phyloP scores from a whole-genome alignment of 129 eudicot genomes.

The Kitagawia praeruptora region DNA sequence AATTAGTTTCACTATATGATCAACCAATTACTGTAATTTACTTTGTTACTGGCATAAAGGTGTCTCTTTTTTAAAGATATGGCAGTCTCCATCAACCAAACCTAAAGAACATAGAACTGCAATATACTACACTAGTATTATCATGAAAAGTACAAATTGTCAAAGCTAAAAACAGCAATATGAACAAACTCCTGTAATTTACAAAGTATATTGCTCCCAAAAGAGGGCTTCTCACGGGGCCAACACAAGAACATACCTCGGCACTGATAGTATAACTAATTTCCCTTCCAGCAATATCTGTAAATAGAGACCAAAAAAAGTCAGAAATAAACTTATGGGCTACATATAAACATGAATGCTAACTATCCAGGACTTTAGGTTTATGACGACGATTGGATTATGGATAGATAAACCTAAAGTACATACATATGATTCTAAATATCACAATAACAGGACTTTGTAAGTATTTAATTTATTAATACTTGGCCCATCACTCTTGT shows the following conservation, averaged over 20 bases:
- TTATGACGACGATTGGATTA: not conserved
- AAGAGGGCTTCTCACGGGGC: not conserved
- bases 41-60: not conserved
- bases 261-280: conserved; percentile 33
- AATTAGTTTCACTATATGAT: not conserved
- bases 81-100: not conserved
- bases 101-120: not conserved
- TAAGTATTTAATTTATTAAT: not conserved
- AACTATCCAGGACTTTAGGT: no score
- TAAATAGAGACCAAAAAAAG: conserved; percentile 5
- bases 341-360: not conserved
- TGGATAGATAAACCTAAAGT: not conserved
- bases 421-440: not conserved
- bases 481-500: not conserved
- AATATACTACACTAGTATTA: not conserved
- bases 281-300: conserved; percentile 39
- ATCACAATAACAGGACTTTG: not conserved
- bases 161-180: not conserved
- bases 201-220: not conserved
- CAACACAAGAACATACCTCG: conserved; percentile 31
- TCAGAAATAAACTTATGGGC: not conserved
- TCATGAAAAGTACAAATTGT: not conserved
- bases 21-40: not conserved
- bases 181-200: not conserved
- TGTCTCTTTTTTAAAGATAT: not conserved